These are phyloP conservation scores for Pseudevernia furfuracea DNA, from an alignment of 495 filamentous ascomycete species.

Conservation along the genomic window DNA sequence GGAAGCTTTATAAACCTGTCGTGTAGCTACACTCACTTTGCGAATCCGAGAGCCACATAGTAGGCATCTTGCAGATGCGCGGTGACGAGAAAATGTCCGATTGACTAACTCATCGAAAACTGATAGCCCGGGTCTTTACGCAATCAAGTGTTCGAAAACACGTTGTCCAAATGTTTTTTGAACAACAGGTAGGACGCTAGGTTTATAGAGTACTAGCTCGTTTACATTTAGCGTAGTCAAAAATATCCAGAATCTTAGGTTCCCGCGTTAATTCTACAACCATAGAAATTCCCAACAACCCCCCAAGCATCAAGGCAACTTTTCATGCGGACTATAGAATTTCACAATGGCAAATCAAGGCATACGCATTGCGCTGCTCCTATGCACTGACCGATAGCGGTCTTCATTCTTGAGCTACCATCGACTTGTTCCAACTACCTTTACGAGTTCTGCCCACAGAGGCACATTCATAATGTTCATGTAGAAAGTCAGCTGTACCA, in stretches of 20 bases:
- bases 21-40: conserved; percentile 70
- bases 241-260: too few relatives aligned
- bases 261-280: too few relatives aligned
- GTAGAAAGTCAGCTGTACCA: neutral
- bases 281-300: too few relatives aligned
- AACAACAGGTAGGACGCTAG: too few relatives aligned
- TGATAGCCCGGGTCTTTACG: neutral
- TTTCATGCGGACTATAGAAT: neutral
- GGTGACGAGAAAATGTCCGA: neutral
- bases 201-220: too few relatives aligned
- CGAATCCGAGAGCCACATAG: conserved; percentile 92
- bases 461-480: neutral
- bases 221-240: too few relatives aligned
- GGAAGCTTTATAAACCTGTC: neutral
- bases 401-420: neutral
- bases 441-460: neutral
- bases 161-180: too few relatives aligned
- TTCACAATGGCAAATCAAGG: neutral
- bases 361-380: neutral
- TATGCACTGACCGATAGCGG: neutral
- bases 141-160: too few relatives aligned
- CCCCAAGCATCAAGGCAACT: neutral
- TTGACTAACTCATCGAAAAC: neutral
- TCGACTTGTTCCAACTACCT: neutral
- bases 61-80: conserved; percentile 42